Conservation (phyloP, 768 basidiomycete genomes). For the Suillus paluster region DNA sequence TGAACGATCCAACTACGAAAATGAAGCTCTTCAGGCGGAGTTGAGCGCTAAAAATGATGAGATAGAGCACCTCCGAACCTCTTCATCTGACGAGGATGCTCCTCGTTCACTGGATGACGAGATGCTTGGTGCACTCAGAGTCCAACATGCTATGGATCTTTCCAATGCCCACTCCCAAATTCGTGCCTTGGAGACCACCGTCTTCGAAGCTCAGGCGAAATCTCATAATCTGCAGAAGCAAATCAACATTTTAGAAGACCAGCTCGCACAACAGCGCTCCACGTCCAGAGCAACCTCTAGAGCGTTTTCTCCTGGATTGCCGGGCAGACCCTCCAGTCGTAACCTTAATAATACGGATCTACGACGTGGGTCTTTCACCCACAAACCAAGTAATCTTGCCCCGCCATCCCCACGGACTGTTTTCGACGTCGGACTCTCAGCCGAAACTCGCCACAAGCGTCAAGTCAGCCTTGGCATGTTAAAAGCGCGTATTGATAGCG, state of each 20-base stretch:
- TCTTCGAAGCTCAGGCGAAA: constrained; percentile 75
- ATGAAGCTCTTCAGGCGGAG: constrained; percentile 71
- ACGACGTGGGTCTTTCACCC: constrained; percentile 40
- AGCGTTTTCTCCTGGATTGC: constrained; percentile 50
- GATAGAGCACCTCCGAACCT: constrained; percentile 55
- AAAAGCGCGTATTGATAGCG: constrained; percentile 88
- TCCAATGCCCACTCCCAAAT: constrained; percentile 82
- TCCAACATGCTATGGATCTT: constrained; percentile 81
- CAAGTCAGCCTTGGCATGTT: constrained; percentile 87
- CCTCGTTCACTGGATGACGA: constrained; percentile 72
- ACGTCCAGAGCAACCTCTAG: constrained; percentile 46
- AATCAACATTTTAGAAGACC: constrained; percentile 65
- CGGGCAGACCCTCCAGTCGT: constrained; percentile 48
- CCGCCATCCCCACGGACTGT: constrained; percentile 56
- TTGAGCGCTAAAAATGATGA: constrained; percentile 67
- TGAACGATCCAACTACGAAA: constrained; percentile 65
- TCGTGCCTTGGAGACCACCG: constrained; percentile 70
- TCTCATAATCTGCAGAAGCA: constrained; percentile 73
- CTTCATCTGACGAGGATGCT: constrained; percentile 41
- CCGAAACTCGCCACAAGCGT: constrained; percentile 81
- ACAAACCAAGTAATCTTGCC: constrained; percentile 35
- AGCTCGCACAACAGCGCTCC: constrained; percentile 54
- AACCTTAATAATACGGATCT: constrained; percentile 41
- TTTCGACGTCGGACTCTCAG: constrained; percentile 71
- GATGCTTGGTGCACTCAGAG: constrained; percentile 66